phyloP scores from a whole-genome alignment of 306 rosid genomes.

The Carpinus viminea region DNA sequence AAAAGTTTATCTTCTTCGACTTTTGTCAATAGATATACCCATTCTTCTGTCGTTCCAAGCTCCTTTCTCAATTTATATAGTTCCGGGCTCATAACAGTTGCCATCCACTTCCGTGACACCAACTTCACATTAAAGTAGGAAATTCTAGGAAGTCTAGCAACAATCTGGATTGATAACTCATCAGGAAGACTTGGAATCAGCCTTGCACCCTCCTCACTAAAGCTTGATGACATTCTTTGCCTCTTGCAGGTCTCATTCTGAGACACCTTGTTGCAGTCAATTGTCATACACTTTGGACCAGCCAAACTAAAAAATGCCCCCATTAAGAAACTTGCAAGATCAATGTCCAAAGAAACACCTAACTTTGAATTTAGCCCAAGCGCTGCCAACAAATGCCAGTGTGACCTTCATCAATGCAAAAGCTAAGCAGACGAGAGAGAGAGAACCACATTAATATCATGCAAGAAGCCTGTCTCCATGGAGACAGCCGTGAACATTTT shows the following conservation, averaged over 20 bases:
- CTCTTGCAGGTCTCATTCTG: slow-evolving; percentile 61
- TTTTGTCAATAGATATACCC: slow-evolving; percentile 82
- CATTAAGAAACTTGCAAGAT: slow-evolving; percentile 47
- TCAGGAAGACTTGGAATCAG: slow-evolving; percentile 86
- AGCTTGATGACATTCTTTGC: slow-evolving; percentile 58
- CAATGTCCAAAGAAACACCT: slow-evolving; percentile 30
- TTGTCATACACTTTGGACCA: slow-evolving; percentile 33
- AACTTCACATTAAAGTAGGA: slow-evolving; percentile 53
- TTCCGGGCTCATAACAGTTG: slow-evolving; percentile 53
- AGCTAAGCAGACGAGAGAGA: slow-evolving; percentile 1
- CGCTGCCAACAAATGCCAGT: neutral
- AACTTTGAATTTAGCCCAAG: slow-evolving; percentile 18
- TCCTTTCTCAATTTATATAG: slow-evolving; percentile 74
- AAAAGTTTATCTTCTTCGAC: slow-evolving; percentile 60
- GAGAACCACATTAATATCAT: neutral
- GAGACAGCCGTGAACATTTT: neutral
- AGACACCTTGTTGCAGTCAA: slow-evolving; percentile 40
- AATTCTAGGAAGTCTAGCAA: slow-evolving; percentile 85
- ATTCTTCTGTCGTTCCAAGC: slow-evolving; percentile 80
- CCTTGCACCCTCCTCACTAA: slow-evolving; percentile 62
- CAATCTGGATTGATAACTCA: slow-evolving; percentile 84
- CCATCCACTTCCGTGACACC: slow-evolving; percentile 84
- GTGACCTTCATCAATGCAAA: slow-evolving; percentile 20
- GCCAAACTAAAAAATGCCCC: slow-evolving; percentile 69
- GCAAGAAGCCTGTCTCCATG: neutral